Conservation (phyloP, 805 yeast species). For the Nakazawaea wyomingensis region DNA sequence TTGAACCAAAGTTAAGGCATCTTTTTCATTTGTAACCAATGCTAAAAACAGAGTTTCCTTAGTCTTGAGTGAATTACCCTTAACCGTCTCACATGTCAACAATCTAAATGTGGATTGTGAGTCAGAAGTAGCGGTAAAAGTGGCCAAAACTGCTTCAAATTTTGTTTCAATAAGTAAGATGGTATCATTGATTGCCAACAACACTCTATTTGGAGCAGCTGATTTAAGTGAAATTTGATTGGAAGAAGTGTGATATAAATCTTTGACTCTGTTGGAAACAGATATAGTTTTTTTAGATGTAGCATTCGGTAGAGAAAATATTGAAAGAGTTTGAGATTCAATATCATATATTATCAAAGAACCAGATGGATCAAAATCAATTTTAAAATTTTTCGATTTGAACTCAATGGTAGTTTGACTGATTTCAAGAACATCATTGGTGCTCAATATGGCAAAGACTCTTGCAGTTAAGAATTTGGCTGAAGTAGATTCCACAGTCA, state of each 20-base stretch:
- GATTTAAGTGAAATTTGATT: constrained; percentile 30
- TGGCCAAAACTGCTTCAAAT: constrained; percentile 34
- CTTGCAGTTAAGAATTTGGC: constrained; percentile 14
- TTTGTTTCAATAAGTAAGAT: constrained; percentile 40
- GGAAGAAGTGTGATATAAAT: constrained; percentile 11
- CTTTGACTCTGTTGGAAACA: constrained; percentile 21
- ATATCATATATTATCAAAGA: constrained; percentile 22
- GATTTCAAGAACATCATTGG: constrained; percentile 23
- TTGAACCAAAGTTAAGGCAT: constrained; percentile 38
- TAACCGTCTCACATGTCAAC: constrained; percentile 29
- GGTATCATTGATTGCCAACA: constrained; percentile 34
- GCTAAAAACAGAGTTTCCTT: constrained; percentile 37
- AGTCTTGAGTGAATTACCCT: constrained; percentile 38
- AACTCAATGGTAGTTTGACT: constrained; percentile 21
- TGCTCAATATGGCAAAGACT: constrained; percentile 21
- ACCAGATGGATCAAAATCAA: constrained; percentile 25
- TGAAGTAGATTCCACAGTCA: constrained; percentile 13
- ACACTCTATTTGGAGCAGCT: constrained; percentile 41
- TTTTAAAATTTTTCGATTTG: constrained; percentile 11
- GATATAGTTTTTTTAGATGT: constrained; percentile 26
- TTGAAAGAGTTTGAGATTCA: constrained; percentile 16
- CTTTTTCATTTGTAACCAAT: constrained; percentile 34
- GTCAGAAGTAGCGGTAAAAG: constrained; percentile 12
- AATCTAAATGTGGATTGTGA: neutral
- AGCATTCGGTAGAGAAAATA: constrained; percentile 27